phyloP scores from a whole-genome alignment of 306 rosid genomes.

The Delonix regia region DNA sequence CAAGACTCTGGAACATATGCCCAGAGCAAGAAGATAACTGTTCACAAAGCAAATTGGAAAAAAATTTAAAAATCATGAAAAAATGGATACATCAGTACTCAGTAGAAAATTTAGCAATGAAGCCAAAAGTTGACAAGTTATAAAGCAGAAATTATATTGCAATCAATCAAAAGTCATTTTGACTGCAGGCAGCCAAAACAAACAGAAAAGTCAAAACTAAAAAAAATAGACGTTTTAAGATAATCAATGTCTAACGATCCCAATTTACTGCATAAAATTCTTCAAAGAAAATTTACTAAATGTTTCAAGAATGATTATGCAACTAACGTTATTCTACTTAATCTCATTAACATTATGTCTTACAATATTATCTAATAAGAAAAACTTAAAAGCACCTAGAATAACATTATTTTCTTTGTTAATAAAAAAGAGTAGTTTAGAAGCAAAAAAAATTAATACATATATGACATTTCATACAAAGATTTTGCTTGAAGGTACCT shows the following conservation, averaged over 20 bases:
- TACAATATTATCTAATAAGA: neutral
- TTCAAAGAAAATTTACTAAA: neutral
- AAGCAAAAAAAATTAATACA: no score
- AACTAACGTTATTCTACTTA: neutral
- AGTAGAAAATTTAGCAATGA: neutral
- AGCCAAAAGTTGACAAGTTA: neutral
- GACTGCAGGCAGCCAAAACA: neutral
- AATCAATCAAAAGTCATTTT: conserved; percentile 16
- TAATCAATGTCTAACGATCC: neutral
- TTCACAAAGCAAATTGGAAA: conserved; percentile 23
- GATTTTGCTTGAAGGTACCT: no score
- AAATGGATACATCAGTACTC: neutral
- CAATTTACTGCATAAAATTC: neutral
- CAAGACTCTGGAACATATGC: conserved; percentile 91
- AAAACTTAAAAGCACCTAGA: neutral
- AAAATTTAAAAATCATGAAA: conserved; percentile 7
- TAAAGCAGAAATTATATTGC: neutral
- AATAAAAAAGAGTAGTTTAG: no score
- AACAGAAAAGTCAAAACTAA: neutral
- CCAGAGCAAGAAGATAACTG: conserved; percentile 89
- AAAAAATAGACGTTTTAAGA: conserved; percentile 13
- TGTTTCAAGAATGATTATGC: neutral
- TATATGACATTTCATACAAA: neutral
- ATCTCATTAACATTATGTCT: neutral
- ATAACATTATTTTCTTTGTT: neutral